phyloP scores from a whole-genome alignment of 768 basidiomycete genomes.

The Saitozyma sp. region DNA sequence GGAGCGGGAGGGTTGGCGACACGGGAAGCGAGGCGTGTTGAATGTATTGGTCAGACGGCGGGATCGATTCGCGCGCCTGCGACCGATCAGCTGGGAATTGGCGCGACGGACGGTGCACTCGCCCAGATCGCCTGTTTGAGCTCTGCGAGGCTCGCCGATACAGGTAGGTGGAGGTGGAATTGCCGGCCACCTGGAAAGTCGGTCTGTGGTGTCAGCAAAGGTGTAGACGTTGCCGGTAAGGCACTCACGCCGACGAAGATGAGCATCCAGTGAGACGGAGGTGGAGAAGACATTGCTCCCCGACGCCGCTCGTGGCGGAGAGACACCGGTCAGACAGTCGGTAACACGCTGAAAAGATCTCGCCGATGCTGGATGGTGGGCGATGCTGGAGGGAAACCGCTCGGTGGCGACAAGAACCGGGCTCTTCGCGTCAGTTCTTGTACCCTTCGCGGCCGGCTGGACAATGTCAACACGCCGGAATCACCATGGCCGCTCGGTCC shows the following conservation, averaged over 20 bases:
- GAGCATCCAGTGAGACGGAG: constrained; percentile 5
- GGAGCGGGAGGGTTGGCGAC: constrained; percentile 2
- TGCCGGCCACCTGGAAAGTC: constrained; percentile 12
- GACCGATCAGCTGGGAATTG: not conserved
- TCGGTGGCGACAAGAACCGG: too few species aligned
- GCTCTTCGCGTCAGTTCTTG: too few species aligned
- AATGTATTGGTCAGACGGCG: constrained; percentile 1
- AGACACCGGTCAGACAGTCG: not conserved
- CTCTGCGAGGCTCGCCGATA: constrained; percentile 2
- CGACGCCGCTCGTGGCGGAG: not conserved
- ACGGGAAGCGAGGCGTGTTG: not conserved
- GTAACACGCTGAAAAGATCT: not conserved
- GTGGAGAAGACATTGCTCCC: not conserved
- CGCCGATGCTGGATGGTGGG: not conserved
- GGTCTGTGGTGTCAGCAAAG: constrained; percentile 2
- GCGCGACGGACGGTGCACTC: not conserved
- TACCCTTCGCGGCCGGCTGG: too few species aligned
- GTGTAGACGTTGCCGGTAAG: not conserved
- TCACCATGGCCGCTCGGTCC: too few species aligned
- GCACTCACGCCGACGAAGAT: constrained; percentile 19
- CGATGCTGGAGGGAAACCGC: too few species aligned
- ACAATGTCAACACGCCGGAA: too few species aligned
- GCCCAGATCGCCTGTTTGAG: constrained; percentile 12
- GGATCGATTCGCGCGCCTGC: constrained; percentile 2
- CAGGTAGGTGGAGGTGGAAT: constrained; percentile 8